Base-by-base conservation (phyloP, 2,329 filamentous ascomycete genomes). In the Pseudofabraea citricarpa region DNA sequence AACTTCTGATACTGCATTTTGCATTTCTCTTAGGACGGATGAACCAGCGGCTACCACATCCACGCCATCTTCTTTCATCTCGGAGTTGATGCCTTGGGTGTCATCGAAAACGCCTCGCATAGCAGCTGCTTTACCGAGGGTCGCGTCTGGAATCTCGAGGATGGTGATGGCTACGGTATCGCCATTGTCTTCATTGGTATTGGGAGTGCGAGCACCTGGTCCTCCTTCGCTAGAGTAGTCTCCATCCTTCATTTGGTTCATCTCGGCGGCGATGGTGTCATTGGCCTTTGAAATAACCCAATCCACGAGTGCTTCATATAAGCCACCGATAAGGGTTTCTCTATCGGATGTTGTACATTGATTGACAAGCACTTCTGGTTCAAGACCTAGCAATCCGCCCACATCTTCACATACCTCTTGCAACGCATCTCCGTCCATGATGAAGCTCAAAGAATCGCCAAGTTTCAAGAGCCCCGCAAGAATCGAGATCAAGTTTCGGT, bases 1-100 rank as follows among this genome's bases (percentile, higher is more conserved):
- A 29, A 83, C 85, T 38, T 87, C 83, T 1, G 80, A 68, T 5
- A 96, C 79, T 2, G 90, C 89, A 45, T 83, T 82, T 57, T 87
- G 81, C 85, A 95, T 94, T 61, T 96, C 90, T 27, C 86, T 83
- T 12, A 91, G 63, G 8, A 97, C 85, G 0, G 91, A 94, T 45
- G 83, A 85, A n/a, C 87, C 86, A 1, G 81, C 81, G 0, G 83
- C 56, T 1, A 76, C 68, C 2, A 94, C 76, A n/a, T 87, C 77
- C 1, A 98, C 78, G 8, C 93, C 93, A 54, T 98, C 93, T 49
- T 91, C 85, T 58, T 91, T 95, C 90, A 98, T 97, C 69, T 98
- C 93, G 0, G 85, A 77, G 56, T 97, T 97, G 68, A 98, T 96
- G 40, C 93, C 93, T 16, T 84, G 72, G n/a, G 74, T 79, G 56